These are phyloP conservation scores for Suhomyces yuchorum DNA, from an alignment of 1,139 yeast genomes.

Conservation along the genomic window DNA sequence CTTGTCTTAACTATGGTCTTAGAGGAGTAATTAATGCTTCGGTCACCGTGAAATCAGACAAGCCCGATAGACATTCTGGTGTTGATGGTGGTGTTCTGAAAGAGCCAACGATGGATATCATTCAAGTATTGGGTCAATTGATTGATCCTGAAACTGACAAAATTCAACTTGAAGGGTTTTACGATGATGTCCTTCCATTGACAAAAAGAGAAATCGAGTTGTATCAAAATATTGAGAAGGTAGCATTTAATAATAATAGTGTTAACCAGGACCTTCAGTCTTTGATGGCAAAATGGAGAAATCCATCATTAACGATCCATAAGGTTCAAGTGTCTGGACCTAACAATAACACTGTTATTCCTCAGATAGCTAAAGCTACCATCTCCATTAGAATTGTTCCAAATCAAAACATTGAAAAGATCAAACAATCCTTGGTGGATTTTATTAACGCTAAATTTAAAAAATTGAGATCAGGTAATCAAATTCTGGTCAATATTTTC, in stretches of 20 bases:
- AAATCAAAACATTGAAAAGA: slow-evolving; percentile 66
- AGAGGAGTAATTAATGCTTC: slow-evolving; percentile 86
- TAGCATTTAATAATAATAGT: slow-evolving; percentile 26
- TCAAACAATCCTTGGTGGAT: slow-evolving; percentile 52
- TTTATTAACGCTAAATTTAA: slow-evolving; percentile 50
- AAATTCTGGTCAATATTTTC: slow-evolving; percentile 57
- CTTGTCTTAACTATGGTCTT: slow-evolving; percentile 91
- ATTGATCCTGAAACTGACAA: slow-evolving; percentile 49
- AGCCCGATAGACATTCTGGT: slow-evolving; percentile 93
- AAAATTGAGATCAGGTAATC: slow-evolving; percentile 58
- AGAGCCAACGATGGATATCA: slow-evolving; percentile 88
- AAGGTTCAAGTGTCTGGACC: slow-evolving; percentile 88
- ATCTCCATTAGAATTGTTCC: slow-evolving; percentile 89
- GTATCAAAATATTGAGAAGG: slow-evolving; percentile 62
- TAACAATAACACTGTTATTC: slow-evolving; percentile 85
- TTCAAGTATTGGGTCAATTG: slow-evolving; percentile 67
- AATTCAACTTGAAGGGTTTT: slow-evolving; percentile 69
- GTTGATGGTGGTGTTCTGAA: slow-evolving; percentile 91
- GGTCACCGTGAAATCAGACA: slow-evolving; percentile 67
- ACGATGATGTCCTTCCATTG: slow-evolving; percentile 62
- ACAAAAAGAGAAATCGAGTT: slow-evolving; percentile 56
- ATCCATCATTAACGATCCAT: slow-evolving; percentile 90
- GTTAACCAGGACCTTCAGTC: slow-evolving; percentile 46
- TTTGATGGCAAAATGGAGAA: slow-evolving; percentile 84
- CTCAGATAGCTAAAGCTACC: slow-evolving; percentile 74